Evolutionary conservation across 2,329 filamentous ascomycete species (phyloP), one percentile per base, ranked within the genome.

Genomic region (Hypoxylon sp.): DNA sequence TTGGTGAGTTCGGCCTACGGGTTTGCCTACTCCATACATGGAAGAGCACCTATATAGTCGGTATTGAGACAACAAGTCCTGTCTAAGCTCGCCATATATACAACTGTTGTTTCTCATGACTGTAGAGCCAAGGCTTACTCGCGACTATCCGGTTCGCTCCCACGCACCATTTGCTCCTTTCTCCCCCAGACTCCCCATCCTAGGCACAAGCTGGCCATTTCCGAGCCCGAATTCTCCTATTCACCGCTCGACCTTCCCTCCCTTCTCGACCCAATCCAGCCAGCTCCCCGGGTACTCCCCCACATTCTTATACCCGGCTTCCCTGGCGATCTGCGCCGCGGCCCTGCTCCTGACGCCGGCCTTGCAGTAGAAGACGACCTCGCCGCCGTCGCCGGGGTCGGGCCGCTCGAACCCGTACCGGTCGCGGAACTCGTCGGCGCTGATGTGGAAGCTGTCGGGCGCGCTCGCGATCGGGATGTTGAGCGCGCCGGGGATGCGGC

Each of bases 361-460:
- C 81, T 93, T 96, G 81, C 96, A 99, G 79, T 97, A 98, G 74
- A 98, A 96, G 3, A 98, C 84, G 12, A 97, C 77, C 69, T 87
- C 82, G 24, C 22, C n/a, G 2, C 14, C 28, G 9, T 18, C 51
- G 4, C 40, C 53, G 0, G 18, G 48, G 1, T 11, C 9, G 3
- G 90, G 94, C 65, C 92, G 91, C 63, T 84, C 80, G 74, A 91
- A 97, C 3, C 93, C 94, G 78, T 93, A 94, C 14, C 90, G 82
- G 64, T 93, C 92, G 75, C 91, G 86, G 75, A 98, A 98, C 68
- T 97, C 93, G 11, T 92, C 91, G 0, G 85, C 83, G 0, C 84
- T 77, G 6, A 97, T 84, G 78, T 93, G 91, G 73, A 96, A 89
- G 63, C 90, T 90, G 78, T 97, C 93, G 0, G 93, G 89, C 42